These are phyloP conservation scores for Ramaria rubella DNA, from an alignment of 768 basidiomycete species.

Conservation along the genomic window DNA sequence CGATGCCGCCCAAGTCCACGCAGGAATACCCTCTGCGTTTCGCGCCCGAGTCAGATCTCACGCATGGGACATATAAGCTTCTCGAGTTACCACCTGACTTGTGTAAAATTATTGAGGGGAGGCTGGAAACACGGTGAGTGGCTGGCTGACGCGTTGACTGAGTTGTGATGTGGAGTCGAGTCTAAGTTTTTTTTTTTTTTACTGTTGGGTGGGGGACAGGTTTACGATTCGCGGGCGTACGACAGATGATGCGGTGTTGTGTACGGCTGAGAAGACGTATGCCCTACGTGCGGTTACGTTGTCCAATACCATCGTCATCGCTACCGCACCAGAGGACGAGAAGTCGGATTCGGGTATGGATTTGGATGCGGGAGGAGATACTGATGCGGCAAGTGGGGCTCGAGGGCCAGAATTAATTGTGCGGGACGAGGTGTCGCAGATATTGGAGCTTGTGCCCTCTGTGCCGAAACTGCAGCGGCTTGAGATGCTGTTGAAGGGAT, in stretches of 20 bases:
- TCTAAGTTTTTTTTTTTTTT: neutral
- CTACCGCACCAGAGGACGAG: slow-evolving; percentile 41
- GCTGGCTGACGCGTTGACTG: neutral
- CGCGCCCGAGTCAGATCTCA: neutral
- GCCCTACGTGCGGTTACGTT: slow-evolving; percentile 76
- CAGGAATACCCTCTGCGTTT: slow-evolving; percentile 5
- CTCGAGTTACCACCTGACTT: slow-evolving; percentile 71
- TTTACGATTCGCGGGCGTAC: slow-evolving; percentile 75
- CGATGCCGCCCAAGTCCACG: no score
- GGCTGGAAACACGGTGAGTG: slow-evolving; percentile 7
- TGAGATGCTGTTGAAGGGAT: slow-evolving; percentile 49
- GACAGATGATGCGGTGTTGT: slow-evolving; percentile 84
- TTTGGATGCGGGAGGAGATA: neutral
- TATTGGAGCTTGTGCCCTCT: slow-evolving; percentile 74
- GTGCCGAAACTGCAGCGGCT: slow-evolving; percentile 75
- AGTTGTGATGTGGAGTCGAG: neutral
- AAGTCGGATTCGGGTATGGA: neutral
- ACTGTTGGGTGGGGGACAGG: slow-evolving; percentile 28
- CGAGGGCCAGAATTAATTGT: slow-evolving; percentile 2
- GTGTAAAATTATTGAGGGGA: slow-evolving; percentile 47
- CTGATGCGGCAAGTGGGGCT: neutral
- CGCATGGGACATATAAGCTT: slow-evolving; percentile 29
- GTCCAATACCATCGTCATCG: slow-evolving; percentile 81
- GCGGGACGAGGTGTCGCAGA: slow-evolving; percentile 41
- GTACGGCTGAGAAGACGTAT: slow-evolving; percentile 77